Percentiles rank a stretch among this genome's conserved stretches.
phyloP scores from a whole-genome alignment of 1,284 basidiomycete species.

The Trametes polyzona region DNA sequence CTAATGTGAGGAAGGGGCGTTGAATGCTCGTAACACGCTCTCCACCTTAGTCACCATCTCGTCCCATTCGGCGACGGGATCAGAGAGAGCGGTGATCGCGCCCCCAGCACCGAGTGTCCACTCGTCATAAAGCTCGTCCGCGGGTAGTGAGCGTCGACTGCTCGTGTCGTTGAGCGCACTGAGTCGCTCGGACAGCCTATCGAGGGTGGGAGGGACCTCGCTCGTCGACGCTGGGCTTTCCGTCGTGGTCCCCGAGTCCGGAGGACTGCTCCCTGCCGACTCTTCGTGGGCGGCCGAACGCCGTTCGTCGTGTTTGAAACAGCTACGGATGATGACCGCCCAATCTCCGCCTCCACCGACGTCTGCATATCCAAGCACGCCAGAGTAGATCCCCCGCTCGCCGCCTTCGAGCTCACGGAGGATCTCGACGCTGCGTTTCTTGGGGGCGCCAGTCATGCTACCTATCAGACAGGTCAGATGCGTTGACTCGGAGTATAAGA shows the following conservation, averaged over 20 bases:
- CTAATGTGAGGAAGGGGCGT: conserved; percentile 12
- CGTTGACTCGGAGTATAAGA: too few species aligned
- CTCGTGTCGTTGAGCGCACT: background rate
- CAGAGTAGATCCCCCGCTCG: conserved; percentile 88
- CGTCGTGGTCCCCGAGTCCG: too few species aligned
- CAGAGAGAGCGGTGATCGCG: conserved; percentile 93
- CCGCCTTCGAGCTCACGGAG: conserved; percentile 80
- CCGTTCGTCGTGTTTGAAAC: conserved; percentile 72
- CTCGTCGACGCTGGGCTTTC: too few species aligned
- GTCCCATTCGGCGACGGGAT: conserved; percentile 89
- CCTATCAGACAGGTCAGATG: conserved; percentile 46
- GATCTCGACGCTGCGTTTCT: conserved; percentile 91
- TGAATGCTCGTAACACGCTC: conserved; percentile 69
- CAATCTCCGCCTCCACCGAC: conserved; percentile 91
- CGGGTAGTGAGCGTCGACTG: background rate
- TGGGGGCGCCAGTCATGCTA: conserved; percentile 98
- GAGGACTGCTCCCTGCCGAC: too few species aligned
- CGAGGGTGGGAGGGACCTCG: too few species aligned
- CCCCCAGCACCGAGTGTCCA: conserved; percentile 92
- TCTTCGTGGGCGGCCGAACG: background rate
- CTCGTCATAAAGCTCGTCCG: conserved; percentile 43
- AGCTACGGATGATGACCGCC: conserved; percentile 95
- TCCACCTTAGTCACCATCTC: conserved; percentile 89
- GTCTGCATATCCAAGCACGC: conserved; percentile 92
- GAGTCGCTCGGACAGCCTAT: background rate